Base-by-base conservation (phyloP, 768 basidiomycete species). In the Suillus fuscotomentosus region DNA sequence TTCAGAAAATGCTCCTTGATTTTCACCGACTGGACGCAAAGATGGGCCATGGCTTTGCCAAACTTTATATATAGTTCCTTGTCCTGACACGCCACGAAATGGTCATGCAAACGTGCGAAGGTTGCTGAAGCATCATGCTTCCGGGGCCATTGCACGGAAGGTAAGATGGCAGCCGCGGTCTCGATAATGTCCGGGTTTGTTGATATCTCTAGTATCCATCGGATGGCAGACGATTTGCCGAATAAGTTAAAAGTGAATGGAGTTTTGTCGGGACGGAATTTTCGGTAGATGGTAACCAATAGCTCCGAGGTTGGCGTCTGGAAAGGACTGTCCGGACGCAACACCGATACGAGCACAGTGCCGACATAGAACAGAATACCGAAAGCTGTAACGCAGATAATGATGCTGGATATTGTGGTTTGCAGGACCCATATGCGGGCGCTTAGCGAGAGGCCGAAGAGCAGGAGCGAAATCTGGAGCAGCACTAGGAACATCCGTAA, bases 171-270 rank as follows among this genome's bases (percentile, higher is more conserved):
- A 13, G 34, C 53, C 2, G 34, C 53, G 34, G 10, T 20, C 5
- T 55, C 10, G 17, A 55, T 2, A 13, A 36, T 20, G 36, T 55
- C 53, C 2, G 31, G 53, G 20, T 54, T 54, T 34, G 60, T 60
- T 13, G 71, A 71, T 6, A 61, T 71, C 22, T 68, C 66, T 20
- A 71, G 57, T 10, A 71, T 43, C 70, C 70, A 71, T 39, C 48
- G 43, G 15, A 70, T 63, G 5, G 67, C 54, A 3, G 36, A 38
- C n/a, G 10, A 36, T 55, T 36, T 55, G 20, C 5, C 17, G 31
- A 34, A 20, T 36, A 11, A 22, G 34, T 36, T 22, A 22, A 20
- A 11, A 14, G 10, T 13, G 9, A 13, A n/a, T 20, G 13, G 13
- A 3, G 2, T 24, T 6, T 1, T 24, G 13, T 8, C 2, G 34